Base-by-base conservation (phyloP, 148 eudicot species). In the Talinum fruticosum region DNA sequence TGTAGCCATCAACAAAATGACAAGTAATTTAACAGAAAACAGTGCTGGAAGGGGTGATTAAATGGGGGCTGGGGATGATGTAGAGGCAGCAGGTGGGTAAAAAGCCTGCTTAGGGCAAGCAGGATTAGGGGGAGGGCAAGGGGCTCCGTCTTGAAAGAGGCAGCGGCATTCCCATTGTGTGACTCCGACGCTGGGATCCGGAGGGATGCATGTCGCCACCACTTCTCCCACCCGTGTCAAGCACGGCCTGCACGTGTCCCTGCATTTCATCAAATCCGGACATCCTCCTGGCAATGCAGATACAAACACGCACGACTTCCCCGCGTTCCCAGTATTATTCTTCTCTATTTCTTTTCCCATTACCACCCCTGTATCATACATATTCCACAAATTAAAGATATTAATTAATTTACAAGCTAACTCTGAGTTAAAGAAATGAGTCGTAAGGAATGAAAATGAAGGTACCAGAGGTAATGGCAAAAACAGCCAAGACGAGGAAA, bases 141-240 rank as follows among this genome's bases (percentile, higher is more conserved):
- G 74, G 10, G 74, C 79, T 8, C 74, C 79, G n/a, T 53, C 64
- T 2, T 45, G 8, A 49, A 77, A 77, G 51, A 44, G 49, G n/a
- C 68, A 69, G 10, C 62, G 28, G 45, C 81, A 78, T 23, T 54
- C 51, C 74, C 75, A 69, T 14, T 8, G 30, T 24, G 62, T 29
- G 8, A 49, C n/a, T n/a, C 64, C 64, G 64, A n/a, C 14, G 28
- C 28, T 19, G 24, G 24, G 61, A 21, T 54, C 61, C 61, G 24
- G 61, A 54, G 45, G 2, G 18, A 69, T 4, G 72, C 2, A 69
- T 8, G 41, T 19, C 29, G 28, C 28, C 72, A 37, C 45, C 62
- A 32, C 6, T 6, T 16, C 79, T 62, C 16, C 35, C 15, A 26
- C 64, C 72, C 1, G 64, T 29, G 44, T 45, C 61, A 54, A 66